Evolutionary conservation across 2,329 filamentous ascomycete genomes (phyloP), one percentile per base, ranked within the genome.

Genomic region (Aspergillus sclerotialis): DNA sequence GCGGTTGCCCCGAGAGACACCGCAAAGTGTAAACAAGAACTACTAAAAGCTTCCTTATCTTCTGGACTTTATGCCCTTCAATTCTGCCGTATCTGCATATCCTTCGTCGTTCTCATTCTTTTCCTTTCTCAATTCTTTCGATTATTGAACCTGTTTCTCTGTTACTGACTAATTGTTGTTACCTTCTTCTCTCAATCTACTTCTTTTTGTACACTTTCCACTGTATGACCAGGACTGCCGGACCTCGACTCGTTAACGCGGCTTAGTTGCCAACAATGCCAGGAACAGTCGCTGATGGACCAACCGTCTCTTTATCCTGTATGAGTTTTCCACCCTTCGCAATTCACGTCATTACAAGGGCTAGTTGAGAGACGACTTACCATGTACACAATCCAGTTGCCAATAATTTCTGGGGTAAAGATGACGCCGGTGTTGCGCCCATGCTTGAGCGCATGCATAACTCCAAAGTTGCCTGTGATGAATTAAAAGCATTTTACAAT

Each of bases 381-480:
- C 26, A 10, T 10, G 7, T 6, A 36, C 10, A 10, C 27, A 14
- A 13, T 31, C 4, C 41, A 89, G 62, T 98, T 69, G 90, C 92
- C 54, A 98, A 98, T 69, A 98, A 98, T 62, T 98, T 98, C 65
- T 98, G 92, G 92, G 92, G 92, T 45, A 96, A 94, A 72, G 90
- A 96, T 61, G 92, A 98, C 72, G 92, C 90, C 33, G 93, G 92
- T 58, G 89, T 98, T 55, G 74, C 75, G 29, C 93, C 92, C 38
- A 77, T 98, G 55, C 75, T 98, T 18, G 86, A 90, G 61, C 90
- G 92, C 55, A 94, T 98, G 87, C 82, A 87, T 56, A 82, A 81
- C 63, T 87, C 92, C 31, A 98, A 98, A 70, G 79, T 84, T 53
- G 95, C 92, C 16, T 89, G 83, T 59, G 93, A 98, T 64, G 92